Percentiles rank a stretch among this genome's conserved stretches.
Evolutionary conservation across 345 rosid species (phyloP).

Genomic region (Rubroshorea leprosula): DNA sequence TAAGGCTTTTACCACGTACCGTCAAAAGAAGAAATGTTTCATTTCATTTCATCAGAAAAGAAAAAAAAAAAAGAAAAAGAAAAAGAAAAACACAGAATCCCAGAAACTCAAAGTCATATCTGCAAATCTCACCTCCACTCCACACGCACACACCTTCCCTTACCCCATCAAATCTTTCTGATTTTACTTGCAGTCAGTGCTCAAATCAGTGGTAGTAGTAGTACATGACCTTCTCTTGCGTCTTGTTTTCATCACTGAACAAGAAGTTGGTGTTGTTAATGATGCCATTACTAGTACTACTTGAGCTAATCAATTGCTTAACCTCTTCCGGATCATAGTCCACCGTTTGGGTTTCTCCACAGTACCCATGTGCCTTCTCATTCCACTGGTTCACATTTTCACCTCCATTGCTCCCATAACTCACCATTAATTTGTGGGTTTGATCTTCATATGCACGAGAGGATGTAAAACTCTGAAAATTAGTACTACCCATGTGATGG

Average conservation of each 20-base stretch:
- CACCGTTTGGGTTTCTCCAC: constrained; percentile 30
- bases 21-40: constrained; percentile 23
- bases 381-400: constrained; percentile 29
- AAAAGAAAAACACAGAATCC: constrained; percentile 26
- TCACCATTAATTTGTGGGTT: constrained; percentile 30
- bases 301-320: constrained; percentile 49
- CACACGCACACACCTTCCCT: constrained; percentile 21
- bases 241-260: constrained; percentile 56
- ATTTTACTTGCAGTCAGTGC: constrained; percentile 27
- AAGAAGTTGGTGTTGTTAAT: constrained; percentile 17
- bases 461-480: constrained; percentile 19
- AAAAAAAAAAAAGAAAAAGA: no score
- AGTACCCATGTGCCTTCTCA: constrained; percentile 33
- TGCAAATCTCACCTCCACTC: no score
- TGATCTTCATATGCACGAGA: constrained; percentile 33
- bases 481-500: constrained; percentile 17
- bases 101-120: constrained; percentile 18
- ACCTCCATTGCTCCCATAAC: constrained; percentile 19
- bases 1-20: not conserved
- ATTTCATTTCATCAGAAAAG: constrained; percentile 8
- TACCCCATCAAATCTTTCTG: constrained; percentile 71
- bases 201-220: constrained; percentile 27
- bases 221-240: constrained; percentile 48
- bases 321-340: constrained; percentile 46
- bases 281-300: constrained; percentile 23